A percentile compares a stretch with the other conserved stretches of the same genome.
Conservation (phyloP, 495 filamentous ascomycete species). For the Platismatia glauca region DNA sequence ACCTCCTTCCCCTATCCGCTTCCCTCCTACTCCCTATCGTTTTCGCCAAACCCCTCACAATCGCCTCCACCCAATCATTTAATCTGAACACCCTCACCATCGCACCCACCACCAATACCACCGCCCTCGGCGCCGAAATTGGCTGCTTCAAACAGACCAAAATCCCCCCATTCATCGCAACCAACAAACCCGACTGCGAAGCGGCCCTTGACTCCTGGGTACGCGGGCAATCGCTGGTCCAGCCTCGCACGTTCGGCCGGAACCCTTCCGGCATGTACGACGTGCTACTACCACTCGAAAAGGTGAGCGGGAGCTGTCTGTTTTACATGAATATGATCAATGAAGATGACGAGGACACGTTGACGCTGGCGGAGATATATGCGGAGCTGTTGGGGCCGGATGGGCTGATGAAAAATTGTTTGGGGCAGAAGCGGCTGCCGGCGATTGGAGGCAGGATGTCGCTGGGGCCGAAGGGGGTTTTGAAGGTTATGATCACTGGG, state of each 20-base stretch:
- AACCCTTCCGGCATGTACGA: neutral
- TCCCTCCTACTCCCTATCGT: neutral
- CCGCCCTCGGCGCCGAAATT: neutral
- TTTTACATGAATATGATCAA: neutral
- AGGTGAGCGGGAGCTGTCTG: neutral
- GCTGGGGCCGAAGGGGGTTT: neutral
- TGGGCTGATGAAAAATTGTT: slow-evolving; percentile 1
- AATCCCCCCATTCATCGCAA: neutral
- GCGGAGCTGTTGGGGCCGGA: slow-evolving; percentile 8
- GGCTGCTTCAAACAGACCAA: slow-evolving; percentile 4
- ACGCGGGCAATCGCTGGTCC: neutral
- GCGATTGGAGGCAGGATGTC: neutral
- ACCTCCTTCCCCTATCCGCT: neutral
- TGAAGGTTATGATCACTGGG: neutral
- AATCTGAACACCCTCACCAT: neutral
- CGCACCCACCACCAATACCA: neutral
- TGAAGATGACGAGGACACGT: neutral
- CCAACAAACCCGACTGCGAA: slow-evolving; percentile 3
- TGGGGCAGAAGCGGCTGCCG: neutral
- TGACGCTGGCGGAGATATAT: slow-evolving; percentile 10
- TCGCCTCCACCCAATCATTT: neutral
- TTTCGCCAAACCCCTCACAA: neutral
- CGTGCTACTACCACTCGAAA: neutral
- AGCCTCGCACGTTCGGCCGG: neutral
- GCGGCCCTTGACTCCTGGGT: slow-evolving; percentile 2